A percentile compares a stretch with the other conserved stretches of the same genome.
phyloP scores from a whole-genome alignment of 2,329 filamentous ascomycete species.

The Colletotrichum eleusines region DNA sequence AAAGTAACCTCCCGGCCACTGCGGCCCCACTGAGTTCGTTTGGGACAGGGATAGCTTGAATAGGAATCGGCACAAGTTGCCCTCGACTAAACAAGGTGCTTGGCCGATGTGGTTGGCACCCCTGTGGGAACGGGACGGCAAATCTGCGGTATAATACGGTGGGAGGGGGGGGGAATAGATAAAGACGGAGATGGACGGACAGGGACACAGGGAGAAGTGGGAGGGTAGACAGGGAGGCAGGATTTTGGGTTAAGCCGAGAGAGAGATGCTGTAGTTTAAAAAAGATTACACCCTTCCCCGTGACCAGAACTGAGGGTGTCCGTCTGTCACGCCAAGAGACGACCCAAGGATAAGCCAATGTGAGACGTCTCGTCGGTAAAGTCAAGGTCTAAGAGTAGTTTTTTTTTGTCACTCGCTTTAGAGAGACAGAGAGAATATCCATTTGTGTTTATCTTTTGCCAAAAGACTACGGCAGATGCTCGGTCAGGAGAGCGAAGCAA shows the following conservation, averaged over 20 bases:
- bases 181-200: no score
- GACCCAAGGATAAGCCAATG: constrained; percentile 12
- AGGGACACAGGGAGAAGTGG: no score
- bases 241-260: constrained; percentile 25
- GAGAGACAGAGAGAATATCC: background rate
- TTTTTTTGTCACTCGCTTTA: background rate
- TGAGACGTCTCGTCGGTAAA: constrained; percentile 38
- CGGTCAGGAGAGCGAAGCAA: background rate
- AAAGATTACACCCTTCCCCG: background rate
- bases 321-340: constrained; percentile 36
- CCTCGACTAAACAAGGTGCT: constrained; percentile 11
- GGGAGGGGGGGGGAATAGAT: background rate
- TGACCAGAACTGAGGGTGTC: constrained; percentile 18
- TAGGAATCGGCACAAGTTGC: constrained; percentile 39
- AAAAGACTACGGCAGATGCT: background rate
- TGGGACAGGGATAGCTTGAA: constrained; percentile 27
- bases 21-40: constrained; percentile 39
- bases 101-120: background rate
- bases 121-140: constrained; percentile 17
- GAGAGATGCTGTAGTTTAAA: background rate
- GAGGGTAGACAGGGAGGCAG: background rate
- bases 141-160: constrained; percentile 19
- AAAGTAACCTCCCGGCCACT: constrained; percentile 34
- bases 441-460: no score
- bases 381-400: constrained; percentile 7